These are phyloP conservation scores for Metarhizium anisopliae DNA, from an alignment of 2,329 filamentous ascomycete species.

Conservation along the genomic window DNA sequence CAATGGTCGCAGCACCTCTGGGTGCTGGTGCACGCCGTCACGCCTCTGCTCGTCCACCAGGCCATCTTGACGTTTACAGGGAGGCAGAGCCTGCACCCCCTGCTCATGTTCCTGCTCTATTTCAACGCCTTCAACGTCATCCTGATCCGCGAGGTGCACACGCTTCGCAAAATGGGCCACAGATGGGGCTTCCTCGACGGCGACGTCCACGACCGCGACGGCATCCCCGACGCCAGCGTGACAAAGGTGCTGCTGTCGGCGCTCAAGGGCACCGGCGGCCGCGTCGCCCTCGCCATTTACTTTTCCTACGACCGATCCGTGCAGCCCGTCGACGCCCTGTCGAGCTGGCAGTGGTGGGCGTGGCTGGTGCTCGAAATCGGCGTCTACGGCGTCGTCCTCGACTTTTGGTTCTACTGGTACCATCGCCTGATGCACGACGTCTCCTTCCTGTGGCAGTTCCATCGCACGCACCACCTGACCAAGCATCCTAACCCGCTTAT, in stretches of 20 bases:
- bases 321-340: slow-evolving; percentile 6
- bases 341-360: slow-evolving; percentile 14
- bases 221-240: slow-evolving; percentile 30
- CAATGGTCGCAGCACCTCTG: slow-evolving; percentile 28
- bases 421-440: slow-evolving; percentile 30
- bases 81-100: not conserved
- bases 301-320: slow-evolving; percentile 9
- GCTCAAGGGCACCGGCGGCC: slow-evolving; percentile 21
- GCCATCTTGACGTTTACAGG: not conserved
- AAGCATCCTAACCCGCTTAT: slow-evolving; percentile 34
- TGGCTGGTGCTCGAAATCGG: slow-evolving; percentile 29
- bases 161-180: slow-evolving; percentile 24
- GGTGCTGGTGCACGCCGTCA: slow-evolving; percentile 27
- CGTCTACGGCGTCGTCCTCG: slow-evolving; percentile 31
- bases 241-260: slow-evolving; percentile 23
- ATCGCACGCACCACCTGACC: slow-evolving; percentile 34
- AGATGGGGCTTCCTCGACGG: slow-evolving; percentile 32
- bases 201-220: slow-evolving; percentile 18
- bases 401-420: slow-evolving; percentile 34
- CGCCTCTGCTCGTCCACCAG: slow-evolving; percentile 29
- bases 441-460: slow-evolving; percentile 30
- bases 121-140: slow-evolving; percentile 5
- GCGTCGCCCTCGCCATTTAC: slow-evolving; percentile 19
- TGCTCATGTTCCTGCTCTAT: not conserved
- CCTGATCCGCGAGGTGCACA: not conserved